These are phyloP conservation scores for Linum trigynum DNA, from an alignment of 345 rosid genomes.

Conservation along the genomic window DNA sequence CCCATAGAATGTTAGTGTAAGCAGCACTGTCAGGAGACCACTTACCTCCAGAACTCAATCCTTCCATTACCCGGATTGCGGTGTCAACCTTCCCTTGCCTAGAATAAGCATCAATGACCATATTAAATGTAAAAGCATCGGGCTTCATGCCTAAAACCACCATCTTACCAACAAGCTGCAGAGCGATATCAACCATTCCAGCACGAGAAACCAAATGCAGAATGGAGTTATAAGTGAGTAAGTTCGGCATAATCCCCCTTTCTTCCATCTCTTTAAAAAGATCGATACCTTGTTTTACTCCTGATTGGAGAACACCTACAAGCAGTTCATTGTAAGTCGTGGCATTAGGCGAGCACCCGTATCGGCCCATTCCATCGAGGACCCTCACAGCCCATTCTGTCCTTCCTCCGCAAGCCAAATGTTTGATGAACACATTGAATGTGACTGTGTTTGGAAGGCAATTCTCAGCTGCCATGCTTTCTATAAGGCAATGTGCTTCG, in stretches of 20 bases:
- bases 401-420: constrained; percentile 55
- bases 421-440: constrained; percentile 56
- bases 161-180: constrained; percentile 60
- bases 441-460: constrained; percentile 61
- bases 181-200: constrained; percentile 37
- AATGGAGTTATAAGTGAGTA: constrained; percentile 55
- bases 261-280: constrained; percentile 42
- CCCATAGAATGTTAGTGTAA: constrained; percentile 56
- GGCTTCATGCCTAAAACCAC: constrained; percentile 40
- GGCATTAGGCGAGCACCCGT: constrained; percentile 46
- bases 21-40: constrained; percentile 61
- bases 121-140: constrained; percentile 53
- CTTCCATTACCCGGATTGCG: constrained; percentile 38
- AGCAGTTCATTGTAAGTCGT: constrained; percentile 62
- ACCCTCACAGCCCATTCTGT: constrained; percentile 50
- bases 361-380: constrained; percentile 42
- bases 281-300: constrained; percentile 35
- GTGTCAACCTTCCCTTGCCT: constrained; percentile 38
- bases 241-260: constrained; percentile 35
- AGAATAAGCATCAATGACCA: constrained; percentile 45
- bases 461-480: constrained; percentile 44
- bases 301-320: constrained; percentile 44
- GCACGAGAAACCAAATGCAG: constrained; percentile 48
- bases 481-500: constrained; percentile 53
- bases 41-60: constrained; percentile 25